Evolutionary conservation across 1,284 basidiomycete genomes (phyloP).

Genomic region (Marasmius fiardii): DNA sequence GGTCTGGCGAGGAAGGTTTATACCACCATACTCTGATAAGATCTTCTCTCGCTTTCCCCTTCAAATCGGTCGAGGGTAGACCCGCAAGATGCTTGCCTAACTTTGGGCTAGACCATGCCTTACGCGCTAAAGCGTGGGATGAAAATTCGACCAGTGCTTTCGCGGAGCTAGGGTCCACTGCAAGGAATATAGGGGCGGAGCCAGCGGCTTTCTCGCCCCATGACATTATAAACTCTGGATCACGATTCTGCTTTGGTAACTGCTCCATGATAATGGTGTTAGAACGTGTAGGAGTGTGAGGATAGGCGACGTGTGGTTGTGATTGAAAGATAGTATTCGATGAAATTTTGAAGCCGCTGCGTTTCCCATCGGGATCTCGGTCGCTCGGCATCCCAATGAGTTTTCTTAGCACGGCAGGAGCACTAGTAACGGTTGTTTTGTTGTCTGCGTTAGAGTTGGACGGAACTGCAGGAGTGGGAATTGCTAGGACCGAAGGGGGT

Average conservation of each 20-base stretch:
- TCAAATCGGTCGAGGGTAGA: constrained; percentile 28
- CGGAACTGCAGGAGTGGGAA: neutral
- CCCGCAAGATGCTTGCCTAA: constrained; percentile 26
- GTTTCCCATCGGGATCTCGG: constrained; percentile 37
- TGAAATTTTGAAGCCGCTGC: constrained; percentile 35
- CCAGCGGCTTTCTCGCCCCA: constrained; percentile 46
- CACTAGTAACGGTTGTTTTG: constrained; percentile 8
- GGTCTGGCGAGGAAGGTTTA: constrained; percentile 9
- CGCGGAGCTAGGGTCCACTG: constrained; percentile 33
- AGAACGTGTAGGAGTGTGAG: constrained; percentile 38
- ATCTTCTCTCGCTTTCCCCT: constrained; percentile 43
- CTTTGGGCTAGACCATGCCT: constrained; percentile 50
- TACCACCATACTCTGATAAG: constrained; percentile 59
- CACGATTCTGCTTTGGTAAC: constrained; percentile 50
- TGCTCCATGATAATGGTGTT: constrained; percentile 60
- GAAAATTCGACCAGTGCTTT: constrained; percentile 57
- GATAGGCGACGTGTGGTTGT: constrained; percentile 13
- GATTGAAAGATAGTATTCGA: constrained; percentile 19
- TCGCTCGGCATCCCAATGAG: constrained; percentile 41
- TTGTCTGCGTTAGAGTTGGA: constrained; percentile 15
- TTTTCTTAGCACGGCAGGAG: constrained; percentile 9
- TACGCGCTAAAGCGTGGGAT: constrained; percentile 37
- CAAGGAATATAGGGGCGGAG: constrained; percentile 31
- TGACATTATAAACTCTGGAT: constrained; percentile 31
- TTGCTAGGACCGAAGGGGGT: neutral